Percentiles rank a stretch among this genome's conserved stretches.
Evolutionary conservation across 805 yeast genomes (phyloP).

Genomic region (Nakazawaea siamensis): DNA sequence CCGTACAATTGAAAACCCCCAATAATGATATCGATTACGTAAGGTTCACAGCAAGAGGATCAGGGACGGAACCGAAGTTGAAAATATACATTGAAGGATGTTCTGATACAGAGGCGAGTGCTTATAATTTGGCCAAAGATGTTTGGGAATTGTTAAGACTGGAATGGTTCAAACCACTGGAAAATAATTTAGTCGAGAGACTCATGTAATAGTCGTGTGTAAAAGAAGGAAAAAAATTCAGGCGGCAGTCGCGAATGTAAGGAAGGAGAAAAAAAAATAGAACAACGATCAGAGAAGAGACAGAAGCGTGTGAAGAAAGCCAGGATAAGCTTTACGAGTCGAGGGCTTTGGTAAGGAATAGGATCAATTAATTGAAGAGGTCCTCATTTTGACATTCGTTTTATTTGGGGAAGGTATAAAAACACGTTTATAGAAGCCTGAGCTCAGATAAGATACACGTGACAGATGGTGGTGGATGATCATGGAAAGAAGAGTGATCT

Average conservation of each 20-base stretch:
- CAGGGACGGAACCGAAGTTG: slow-evolving; percentile 94
- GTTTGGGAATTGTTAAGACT: slow-evolving; percentile 57
- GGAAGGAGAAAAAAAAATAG: no score
- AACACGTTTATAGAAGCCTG: no score
- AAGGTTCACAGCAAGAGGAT: slow-evolving; percentile 82
- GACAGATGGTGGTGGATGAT: slow-evolving; percentile 21
- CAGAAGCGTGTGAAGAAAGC: no score
- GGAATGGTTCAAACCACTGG: slow-evolving; percentile 66
- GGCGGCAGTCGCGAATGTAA: no score
- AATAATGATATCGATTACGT: slow-evolving; percentile 27
- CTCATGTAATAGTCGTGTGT: slow-evolving; percentile 14
- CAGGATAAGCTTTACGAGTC: no score
- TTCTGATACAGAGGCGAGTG: slow-evolving; percentile 36
- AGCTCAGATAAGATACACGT: no score
- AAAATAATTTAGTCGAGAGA: slow-evolving; percentile 27
- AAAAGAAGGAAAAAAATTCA: no score
- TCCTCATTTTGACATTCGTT: no score
- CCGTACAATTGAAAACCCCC: slow-evolving; percentile 37
- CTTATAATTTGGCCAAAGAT: slow-evolving; percentile 42
- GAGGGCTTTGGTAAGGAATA: no score
- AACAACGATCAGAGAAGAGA: no score
- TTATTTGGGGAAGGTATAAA: no score
- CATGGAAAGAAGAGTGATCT: slow-evolving; percentile 38
- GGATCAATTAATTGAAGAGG: no score
- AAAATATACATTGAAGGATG: slow-evolving; percentile 85